phyloP scores from a whole-genome alignment of 495 filamentous ascomycete genomes.

The Penicillium coprophilum region DNA sequence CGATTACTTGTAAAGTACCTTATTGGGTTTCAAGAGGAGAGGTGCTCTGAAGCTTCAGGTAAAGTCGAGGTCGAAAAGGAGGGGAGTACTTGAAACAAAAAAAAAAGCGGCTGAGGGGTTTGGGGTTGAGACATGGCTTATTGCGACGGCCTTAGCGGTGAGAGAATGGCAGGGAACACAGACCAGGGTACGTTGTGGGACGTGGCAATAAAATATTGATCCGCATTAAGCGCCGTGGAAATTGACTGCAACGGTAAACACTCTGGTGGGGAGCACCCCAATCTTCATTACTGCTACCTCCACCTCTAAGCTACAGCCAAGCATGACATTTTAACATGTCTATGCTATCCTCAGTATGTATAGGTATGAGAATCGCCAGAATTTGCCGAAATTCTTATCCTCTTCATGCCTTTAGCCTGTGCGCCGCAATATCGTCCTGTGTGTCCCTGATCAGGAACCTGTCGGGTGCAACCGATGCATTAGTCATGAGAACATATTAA shows the following conservation, averaged over 20 bases:
- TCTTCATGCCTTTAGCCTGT: slow-evolving; percentile 49
- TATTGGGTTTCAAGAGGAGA: background rate
- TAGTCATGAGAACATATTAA: slow-evolving; percentile 17
- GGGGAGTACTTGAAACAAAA: slow-evolving; percentile 24
- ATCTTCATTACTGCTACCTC: slow-evolving; percentile 10
- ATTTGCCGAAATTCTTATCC: background rate
- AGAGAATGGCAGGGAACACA: slow-evolving; percentile 25
- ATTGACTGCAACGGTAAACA: slow-evolving; percentile 13
- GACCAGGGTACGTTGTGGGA: background rate
- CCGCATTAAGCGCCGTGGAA: slow-evolving; percentile 15
- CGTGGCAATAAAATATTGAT: slow-evolving; percentile 20
- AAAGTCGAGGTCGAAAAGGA: slow-evolving; percentile 11
- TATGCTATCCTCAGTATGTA: background rate
- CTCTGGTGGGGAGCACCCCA: slow-evolving; percentile 9
- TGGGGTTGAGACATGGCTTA: slow-evolving; percentile 33
- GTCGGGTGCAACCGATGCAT: slow-evolving; percentile 17
- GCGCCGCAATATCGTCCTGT: slow-evolving; percentile 66
- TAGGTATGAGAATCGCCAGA: slow-evolving; percentile 6
- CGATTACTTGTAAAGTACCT: slow-evolving; percentile 4
- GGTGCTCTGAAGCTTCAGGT: slow-evolving; percentile 2
- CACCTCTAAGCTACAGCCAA: background rate
- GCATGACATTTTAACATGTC: slow-evolving; percentile 3
- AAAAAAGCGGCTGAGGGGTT: slow-evolving; percentile 35
- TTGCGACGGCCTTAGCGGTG: slow-evolving; percentile 38
- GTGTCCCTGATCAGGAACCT: slow-evolving; percentile 80